phyloP scores from a whole-genome alignment of 2,329 filamentous ascomycete species.

The Penicillium sp. region DNA sequence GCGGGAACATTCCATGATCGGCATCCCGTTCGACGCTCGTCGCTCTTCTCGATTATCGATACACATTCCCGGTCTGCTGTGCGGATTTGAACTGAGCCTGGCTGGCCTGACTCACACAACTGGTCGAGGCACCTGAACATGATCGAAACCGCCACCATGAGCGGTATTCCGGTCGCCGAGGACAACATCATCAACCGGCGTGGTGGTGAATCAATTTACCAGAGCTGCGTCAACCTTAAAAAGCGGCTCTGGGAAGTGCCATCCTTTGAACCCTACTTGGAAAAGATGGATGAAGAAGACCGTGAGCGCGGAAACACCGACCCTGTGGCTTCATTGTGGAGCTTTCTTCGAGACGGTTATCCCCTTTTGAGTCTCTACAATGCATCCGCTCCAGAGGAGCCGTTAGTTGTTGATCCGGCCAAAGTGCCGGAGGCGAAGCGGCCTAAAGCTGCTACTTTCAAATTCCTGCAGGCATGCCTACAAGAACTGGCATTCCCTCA shows the following conservation, averaged over 20 bases:
- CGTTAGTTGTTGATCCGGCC: constrained; percentile 66
- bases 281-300: constrained; percentile 69
- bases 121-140: constrained; percentile 30
- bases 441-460: constrained; percentile 85
- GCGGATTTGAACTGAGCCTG: constrained; percentile 32
- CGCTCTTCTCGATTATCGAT: constrained; percentile 18
- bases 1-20: constrained; percentile 31
- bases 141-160: constrained; percentile 36
- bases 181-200: constrained; percentile 97
- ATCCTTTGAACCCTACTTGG: constrained; percentile 73
- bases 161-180: constrained; percentile 60
- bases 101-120: constrained; percentile 22
- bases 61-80: constrained; percentile 28
- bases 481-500: constrained; percentile 76
- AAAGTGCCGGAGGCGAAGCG: constrained; percentile 69
- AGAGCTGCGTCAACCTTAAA: constrained; percentile 86
- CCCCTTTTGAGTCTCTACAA: constrained; percentile 91
- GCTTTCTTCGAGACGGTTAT: constrained; percentile 77
- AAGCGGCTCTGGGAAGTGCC: constrained; percentile 80
- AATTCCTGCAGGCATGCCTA: constrained; percentile 87
- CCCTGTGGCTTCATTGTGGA: constrained; percentile 90
- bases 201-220: constrained; percentile 92
- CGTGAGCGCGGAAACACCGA: constrained; percentile 64
- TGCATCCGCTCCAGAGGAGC: constrained; percentile 68
- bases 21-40: constrained; percentile 29